Conservation (phyloP, 1,284 basidiomycete species). For the Malassezia nana region DNA sequence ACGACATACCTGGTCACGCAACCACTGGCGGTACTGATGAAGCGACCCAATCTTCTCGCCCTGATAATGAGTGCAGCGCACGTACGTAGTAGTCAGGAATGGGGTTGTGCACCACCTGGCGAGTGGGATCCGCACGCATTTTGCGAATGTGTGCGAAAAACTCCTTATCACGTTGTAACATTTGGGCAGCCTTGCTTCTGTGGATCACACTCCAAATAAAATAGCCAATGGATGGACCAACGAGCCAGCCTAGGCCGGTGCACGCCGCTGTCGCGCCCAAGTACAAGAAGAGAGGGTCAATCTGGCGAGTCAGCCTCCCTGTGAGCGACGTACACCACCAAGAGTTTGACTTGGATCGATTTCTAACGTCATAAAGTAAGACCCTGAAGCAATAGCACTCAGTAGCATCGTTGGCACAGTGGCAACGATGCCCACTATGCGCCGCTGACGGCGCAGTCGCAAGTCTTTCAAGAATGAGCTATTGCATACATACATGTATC, state of each 20-base stretch:
- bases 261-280: slow-evolving; percentile 35
- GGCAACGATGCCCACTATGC: slow-evolving; percentile 34
- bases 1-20: slow-evolving; percentile 33
- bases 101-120: slow-evolving; percentile 42
- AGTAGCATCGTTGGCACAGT: slow-evolving; percentile 39
- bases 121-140: slow-evolving; percentile 34
- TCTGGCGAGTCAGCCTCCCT: not conserved
- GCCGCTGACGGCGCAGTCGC: slow-evolving; percentile 29
- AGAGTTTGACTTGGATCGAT: slow-evolving; percentile 35
- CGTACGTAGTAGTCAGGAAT: slow-evolving; percentile 40
- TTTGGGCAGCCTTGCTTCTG: slow-evolving; percentile 26
- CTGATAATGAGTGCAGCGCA: slow-evolving; percentile 2
- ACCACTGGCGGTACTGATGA: slow-evolving; percentile 42
- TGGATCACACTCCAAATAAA: slow-evolving; percentile 34
- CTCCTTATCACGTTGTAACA: slow-evolving; percentile 35
- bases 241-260: slow-evolving; percentile 39
- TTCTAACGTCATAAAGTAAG: slow-evolving; percentile 38
- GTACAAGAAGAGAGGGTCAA: slow-evolving; percentile 40
- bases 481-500: slow-evolving; percentile 11
- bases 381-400: slow-evolving; percentile 28
- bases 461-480: slow-evolving; percentile 21
- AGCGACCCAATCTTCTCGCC: slow-evolving; percentile 43
- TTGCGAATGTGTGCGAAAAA: slow-evolving; percentile 39
- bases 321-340: slow-evolving; percentile 18
- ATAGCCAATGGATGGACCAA: slow-evolving; percentile 35